Evolutionary conservation across 1,139 yeast species (phyloP).

Genomic region (Yamadazyma aaseri): DNA sequence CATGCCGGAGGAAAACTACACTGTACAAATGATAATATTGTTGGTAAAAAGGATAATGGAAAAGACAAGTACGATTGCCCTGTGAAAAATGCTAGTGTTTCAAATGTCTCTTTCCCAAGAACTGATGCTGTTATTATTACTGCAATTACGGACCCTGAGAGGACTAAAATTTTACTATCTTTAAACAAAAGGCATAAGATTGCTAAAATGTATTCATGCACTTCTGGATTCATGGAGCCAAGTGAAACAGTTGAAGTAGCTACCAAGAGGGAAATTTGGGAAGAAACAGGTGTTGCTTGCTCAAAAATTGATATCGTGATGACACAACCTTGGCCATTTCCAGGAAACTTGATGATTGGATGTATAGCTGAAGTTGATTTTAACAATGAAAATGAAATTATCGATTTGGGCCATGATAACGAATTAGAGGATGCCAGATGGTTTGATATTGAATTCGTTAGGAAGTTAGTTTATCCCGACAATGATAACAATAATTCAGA

Average conservation of each 20-base stretch:
- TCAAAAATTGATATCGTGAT: conserved; percentile 57
- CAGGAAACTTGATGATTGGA: conserved; percentile 91
- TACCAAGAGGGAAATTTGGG: conserved; percentile 88
- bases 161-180: conserved; percentile 68
- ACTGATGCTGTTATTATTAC: conserved; percentile 87
- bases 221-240: conserved; percentile 96
- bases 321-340: conserved; percentile 97
- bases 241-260: conserved; percentile 90
- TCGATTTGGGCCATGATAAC: conserved; percentile 76
- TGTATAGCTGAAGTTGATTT: conserved; percentile 75
- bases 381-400: conserved; percentile 56
- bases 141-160: conserved; percentile 65
- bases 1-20: conserved; percentile 80
- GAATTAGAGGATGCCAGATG: conserved; percentile 84
- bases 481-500: conserved; percentile 18
- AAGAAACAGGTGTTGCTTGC: conserved; percentile 84
- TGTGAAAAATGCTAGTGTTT: conserved; percentile 51
- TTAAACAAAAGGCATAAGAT: conserved; percentile 54
- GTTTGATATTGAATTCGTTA: conserved; percentile 62
- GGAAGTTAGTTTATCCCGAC: conserved; percentile 42
- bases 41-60: conserved; percentile 13
- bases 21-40: conserved; percentile 45
- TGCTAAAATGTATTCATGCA: conserved; percentile 68
- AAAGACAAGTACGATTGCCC: conserved; percentile 44
- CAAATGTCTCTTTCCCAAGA: conserved; percentile 80